Conservation (phyloP, 2,329 filamentous ascomycete species). For the Arthrobotrys conoides region DNA sequence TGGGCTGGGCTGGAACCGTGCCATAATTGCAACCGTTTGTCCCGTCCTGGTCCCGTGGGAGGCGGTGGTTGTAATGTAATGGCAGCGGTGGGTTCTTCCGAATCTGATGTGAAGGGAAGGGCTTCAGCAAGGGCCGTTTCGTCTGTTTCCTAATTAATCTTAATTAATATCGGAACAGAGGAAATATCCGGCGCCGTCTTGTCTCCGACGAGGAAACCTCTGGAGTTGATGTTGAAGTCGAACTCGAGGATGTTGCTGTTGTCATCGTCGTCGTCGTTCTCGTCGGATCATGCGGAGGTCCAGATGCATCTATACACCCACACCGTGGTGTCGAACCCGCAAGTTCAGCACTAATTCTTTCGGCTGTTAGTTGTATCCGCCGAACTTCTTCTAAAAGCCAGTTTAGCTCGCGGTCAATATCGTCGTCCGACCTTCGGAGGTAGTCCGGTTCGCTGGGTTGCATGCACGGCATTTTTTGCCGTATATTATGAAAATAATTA, state of each 20-base stretch:
- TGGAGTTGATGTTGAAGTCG: neutral
- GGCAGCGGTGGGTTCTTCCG: conserved; percentile 23
- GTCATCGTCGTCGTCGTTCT: no score
- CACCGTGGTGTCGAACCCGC: conserved; percentile 6
- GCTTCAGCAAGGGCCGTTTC: conserved; percentile 25
- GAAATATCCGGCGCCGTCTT: conserved; percentile 35
- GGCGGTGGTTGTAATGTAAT: neutral
- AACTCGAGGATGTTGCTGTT: no score
- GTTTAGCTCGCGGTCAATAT: conserved; percentile 37
- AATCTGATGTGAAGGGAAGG: conserved; percentile 6
- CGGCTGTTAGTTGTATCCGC: conserved; percentile 33
- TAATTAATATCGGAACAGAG: conserved; percentile 34
- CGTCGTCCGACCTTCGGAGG: conserved; percentile 36
- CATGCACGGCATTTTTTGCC: conserved; percentile 42
- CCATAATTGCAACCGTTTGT: conserved; percentile 2
- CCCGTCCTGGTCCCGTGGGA: neutral
- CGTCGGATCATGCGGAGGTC: neutral
- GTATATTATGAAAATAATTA: neutral
- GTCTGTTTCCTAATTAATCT: conserved; percentile 31
- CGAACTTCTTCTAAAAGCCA: conserved; percentile 40
- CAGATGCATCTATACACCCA: neutral
- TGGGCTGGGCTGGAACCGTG: conserved; percentile 1
- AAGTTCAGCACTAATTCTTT: conserved; percentile 26
- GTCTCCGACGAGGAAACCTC: neutral
- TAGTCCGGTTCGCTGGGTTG: conserved; percentile 27